Conservation (phyloP, 2,329 filamentous ascomycete genomes). For the Ustulina deusta region DNA sequence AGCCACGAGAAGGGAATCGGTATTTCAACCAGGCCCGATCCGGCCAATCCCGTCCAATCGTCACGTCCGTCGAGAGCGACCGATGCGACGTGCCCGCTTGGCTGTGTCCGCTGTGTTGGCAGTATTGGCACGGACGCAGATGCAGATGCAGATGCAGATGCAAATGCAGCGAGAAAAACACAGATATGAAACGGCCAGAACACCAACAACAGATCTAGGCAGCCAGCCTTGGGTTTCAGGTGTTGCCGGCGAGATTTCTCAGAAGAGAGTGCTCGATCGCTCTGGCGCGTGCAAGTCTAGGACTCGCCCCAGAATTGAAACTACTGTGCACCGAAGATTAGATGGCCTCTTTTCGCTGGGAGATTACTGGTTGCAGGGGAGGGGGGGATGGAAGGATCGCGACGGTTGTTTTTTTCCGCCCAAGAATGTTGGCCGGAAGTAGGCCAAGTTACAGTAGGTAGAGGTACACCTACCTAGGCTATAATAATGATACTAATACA, state of each 20-base stretch:
- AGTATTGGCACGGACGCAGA: constrained; percentile 20
- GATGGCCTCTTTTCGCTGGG: constrained; percentile 14
- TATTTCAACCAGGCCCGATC: constrained; percentile 13
- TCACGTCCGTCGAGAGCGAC: constrained; percentile 16
- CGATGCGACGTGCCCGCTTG: constrained; percentile 22
- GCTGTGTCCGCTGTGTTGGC: not conserved
- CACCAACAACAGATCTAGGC: constrained; percentile 7
- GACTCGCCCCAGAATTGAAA: constrained; percentile 27
- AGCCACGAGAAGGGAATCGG: constrained; percentile 12
- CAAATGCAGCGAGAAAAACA: constrained; percentile 24
- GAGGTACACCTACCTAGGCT: not conserved
- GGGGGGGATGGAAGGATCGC: constrained; percentile 24
- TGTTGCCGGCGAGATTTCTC: not conserved
- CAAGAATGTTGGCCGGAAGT: constrained; percentile 22
- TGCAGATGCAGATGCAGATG: constrained; percentile 25
- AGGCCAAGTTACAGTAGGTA: not conserved
- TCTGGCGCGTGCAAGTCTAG: constrained; percentile 30
- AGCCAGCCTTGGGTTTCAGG: not conserved
- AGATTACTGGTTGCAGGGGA: constrained; percentile 31
- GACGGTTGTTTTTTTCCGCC: constrained; percentile 22
- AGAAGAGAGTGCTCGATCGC: constrained; percentile 9
- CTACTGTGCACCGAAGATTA: too few species aligned
- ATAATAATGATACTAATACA: not conserved
- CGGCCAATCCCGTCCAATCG: constrained; percentile 14
- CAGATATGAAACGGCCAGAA: constrained; percentile 13